phyloP scores from a whole-genome alignment of 2,329 filamentous ascomycete genomes.

The Trichoderma citrinoviride region DNA sequence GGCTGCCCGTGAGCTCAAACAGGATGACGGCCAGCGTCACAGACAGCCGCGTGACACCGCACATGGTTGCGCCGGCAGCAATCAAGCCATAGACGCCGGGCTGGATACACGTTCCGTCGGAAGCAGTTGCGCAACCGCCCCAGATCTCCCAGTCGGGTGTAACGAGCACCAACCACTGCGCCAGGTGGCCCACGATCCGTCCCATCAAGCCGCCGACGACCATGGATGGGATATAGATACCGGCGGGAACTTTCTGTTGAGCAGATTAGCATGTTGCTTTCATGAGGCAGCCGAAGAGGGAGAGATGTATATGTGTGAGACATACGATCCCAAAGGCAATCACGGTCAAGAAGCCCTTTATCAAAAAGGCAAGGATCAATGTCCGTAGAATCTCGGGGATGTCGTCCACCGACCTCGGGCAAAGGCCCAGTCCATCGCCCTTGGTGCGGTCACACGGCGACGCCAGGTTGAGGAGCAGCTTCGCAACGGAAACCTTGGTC shows the following conservation, averaged over 20 bases:
- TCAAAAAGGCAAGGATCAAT: constrained; percentile 74
- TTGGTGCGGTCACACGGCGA: constrained; percentile 76
- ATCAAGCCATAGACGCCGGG: constrained; percentile 96
- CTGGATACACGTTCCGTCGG: constrained; percentile 81
- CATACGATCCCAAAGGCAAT: constrained; percentile 85
- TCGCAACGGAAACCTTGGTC: constrained; percentile 84
- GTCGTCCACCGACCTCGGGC: constrained; percentile 66
- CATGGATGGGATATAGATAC: constrained; percentile 98
- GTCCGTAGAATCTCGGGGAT: constrained; percentile 75
- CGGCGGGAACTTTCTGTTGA: constrained; percentile 78
- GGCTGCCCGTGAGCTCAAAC: constrained; percentile 90
- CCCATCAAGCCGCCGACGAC: constrained; percentile 93
- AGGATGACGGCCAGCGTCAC: constrained; percentile 93
- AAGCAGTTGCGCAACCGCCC: constrained; percentile 65
- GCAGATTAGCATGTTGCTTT: constrained; percentile 13
- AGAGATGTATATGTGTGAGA: constrained; percentile 22
- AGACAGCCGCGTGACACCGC: constrained; percentile 87
- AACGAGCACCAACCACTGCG: constrained; percentile 76
- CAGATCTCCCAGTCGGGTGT: constrained; percentile 73
- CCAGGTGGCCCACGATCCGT: constrained; percentile 78
- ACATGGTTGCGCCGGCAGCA: constrained; percentile 95
- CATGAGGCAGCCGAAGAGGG: neutral
- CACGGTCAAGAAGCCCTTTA: constrained; percentile 85
- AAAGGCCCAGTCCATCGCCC: constrained; percentile 69
- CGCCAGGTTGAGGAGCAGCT: constrained; percentile 85